A percentile compares a stretch with the other conserved stretches of the same genome.
Evolutionary conservation across 495 filamentous ascomycete species (phyloP).

Genomic region (Cairneyella variabilis): DNA sequence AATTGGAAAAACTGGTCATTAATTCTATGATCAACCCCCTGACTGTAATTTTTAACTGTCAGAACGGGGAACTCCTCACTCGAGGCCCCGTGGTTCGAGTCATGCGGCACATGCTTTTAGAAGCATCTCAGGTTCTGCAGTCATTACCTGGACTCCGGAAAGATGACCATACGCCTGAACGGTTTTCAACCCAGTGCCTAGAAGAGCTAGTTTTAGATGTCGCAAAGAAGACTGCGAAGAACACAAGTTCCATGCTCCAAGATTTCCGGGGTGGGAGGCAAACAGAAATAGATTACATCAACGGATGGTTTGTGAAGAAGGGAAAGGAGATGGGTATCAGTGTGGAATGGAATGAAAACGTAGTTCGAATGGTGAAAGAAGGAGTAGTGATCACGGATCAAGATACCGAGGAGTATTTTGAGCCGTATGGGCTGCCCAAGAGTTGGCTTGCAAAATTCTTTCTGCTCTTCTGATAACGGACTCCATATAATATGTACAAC

Average conservation of each 20-base stretch:
- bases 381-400: slow-evolving; percentile 25
- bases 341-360: slow-evolving; percentile 54
- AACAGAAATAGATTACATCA: slow-evolving; percentile 82
- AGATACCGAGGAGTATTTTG: not conserved
- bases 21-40: slow-evolving; percentile 81
- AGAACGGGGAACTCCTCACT: slow-evolving; percentile 69
- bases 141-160: slow-evolving; percentile 24
- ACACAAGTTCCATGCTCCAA: slow-evolving; percentile 78
- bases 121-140: slow-evolving; percentile 57
- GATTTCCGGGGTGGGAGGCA: slow-evolving; percentile 58
- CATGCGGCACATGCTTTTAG: slow-evolving; percentile 54
- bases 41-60: slow-evolving; percentile 65
- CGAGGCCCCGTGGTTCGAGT: slow-evolving; percentile 51
- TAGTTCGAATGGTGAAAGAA: slow-evolving; percentile 35
- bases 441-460: no score
- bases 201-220: slow-evolving; percentile 52
- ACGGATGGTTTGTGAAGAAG: slow-evolving; percentile 71
- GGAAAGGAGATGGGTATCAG: slow-evolving; percentile 64
- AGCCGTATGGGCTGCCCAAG: no score
- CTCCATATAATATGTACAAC: slow-evolving; percentile 11
- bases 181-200: slow-evolving; percentile 55
- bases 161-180: slow-evolving; percentile 20
- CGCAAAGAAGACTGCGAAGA: slow-evolving; percentile 57
- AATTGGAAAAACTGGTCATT: slow-evolving; percentile 75
- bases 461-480: no score